Conservation (phyloP, 2,329 filamentous ascomycete species). For the Pyrenochaeta sp. region DNA sequence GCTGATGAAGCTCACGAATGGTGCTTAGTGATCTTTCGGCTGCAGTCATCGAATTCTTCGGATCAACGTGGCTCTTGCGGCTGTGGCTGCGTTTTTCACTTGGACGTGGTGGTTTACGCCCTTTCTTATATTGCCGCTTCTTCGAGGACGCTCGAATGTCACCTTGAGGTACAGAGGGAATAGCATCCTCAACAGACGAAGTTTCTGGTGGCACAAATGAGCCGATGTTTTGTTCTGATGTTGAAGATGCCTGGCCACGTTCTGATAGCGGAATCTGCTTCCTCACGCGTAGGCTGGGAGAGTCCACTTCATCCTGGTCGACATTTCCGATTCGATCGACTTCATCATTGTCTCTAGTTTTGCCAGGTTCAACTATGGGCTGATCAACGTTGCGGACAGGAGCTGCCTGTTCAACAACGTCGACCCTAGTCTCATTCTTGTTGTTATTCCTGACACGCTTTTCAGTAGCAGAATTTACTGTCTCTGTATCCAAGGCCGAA, state of each 20-base stretch:
- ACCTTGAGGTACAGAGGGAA: neutral
- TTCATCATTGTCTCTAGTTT: neutral
- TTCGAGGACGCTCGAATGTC: neutral
- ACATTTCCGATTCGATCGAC: neutral
- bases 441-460: neutral
- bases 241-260: neutral
- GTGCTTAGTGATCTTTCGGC: slow-evolving; percentile 25
- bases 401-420: neutral
- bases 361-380: neutral
- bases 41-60: slow-evolving; percentile 3
- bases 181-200: neutral
- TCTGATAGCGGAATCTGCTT: neutral
- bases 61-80: neutral
- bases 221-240: neutral
- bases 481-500: too few species aligned
- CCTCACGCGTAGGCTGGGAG: neutral
- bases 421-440: neutral
- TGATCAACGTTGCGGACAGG: slow-evolving; percentile 4
- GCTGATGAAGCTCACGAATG: slow-evolving; percentile 16
- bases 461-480: neutral
- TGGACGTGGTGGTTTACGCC: neutral
- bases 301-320: neutral
- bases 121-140: neutral
- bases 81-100: slow-evolving; percentile 1
- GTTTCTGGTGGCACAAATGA: neutral